Evolutionary conservation across 345 rosid species (phyloP).

Genomic region (Durio zibethinus): DNA sequence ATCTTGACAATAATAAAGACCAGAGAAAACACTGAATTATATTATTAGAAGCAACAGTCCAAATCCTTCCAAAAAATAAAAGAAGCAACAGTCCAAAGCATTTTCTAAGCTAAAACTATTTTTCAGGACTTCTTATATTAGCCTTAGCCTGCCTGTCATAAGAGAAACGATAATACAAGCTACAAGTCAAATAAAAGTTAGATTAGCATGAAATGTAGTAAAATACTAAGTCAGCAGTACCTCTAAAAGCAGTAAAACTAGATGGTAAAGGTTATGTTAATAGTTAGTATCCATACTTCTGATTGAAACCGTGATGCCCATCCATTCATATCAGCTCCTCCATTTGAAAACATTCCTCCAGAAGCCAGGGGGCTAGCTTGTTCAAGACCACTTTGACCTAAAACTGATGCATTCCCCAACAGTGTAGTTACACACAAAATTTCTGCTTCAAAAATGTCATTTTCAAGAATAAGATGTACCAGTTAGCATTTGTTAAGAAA

Average conservation of each 20-base stretch:
- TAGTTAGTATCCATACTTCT: conserved; percentile 98
- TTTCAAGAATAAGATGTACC: conserved; percentile 93
- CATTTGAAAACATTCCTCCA: conserved; percentile 89
- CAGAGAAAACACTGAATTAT: not conserved
- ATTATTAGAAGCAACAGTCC: not conserved
- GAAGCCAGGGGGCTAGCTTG: conserved; percentile 89
- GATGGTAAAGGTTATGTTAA: conserved; percentile 87
- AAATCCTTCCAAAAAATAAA: too few relatives aligned
- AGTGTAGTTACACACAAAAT: conserved; percentile 71
- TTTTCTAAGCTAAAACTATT: not conserved
- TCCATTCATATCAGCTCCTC: conserved; percentile 89
- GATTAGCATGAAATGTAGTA: conserved; percentile 54
- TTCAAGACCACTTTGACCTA: conserved; percentile 97
- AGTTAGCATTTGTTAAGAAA: conserved; percentile 67
- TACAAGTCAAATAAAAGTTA: conserved; percentile 42
- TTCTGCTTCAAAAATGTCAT: conserved; percentile 98
- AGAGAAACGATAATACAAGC: conserved; percentile 27
- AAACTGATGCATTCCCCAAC: conserved; percentile 98
- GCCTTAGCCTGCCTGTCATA: conserved; percentile 42
- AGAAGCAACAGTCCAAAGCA: not conserved
- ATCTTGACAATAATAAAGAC: not conserved
- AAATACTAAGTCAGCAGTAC: conserved; percentile 50
- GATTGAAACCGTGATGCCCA: conserved; percentile 96
- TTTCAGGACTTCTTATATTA: conserved; percentile 24
- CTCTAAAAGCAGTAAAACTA: conserved; percentile 53